Conservation (phyloP, 1,139 yeast genomes). For the Yamadazyma membranifaciens region DNA sequence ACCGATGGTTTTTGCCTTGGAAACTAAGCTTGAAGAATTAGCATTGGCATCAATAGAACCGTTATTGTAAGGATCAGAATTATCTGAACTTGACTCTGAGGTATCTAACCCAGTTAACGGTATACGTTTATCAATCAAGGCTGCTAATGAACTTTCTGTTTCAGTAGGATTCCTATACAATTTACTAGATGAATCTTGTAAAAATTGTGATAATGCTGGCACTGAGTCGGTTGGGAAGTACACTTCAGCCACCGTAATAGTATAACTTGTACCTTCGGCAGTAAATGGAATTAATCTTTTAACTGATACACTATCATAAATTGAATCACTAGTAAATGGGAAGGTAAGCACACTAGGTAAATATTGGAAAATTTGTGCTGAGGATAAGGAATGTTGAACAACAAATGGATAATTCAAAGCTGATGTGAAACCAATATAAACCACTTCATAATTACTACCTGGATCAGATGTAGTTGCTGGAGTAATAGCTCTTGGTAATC, state of each 20-base stretch:
- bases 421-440: constrained; percentile 69
- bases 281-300: constrained; percentile 65
- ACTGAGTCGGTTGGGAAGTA: constrained; percentile 60
- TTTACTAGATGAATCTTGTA: constrained; percentile 43
- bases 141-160: constrained; percentile 48
- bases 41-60: constrained; percentile 42
- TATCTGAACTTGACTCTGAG: constrained; percentile 23
- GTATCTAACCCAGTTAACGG: constrained; percentile 54
- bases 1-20: constrained; percentile 51
- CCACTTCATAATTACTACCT: constrained; percentile 49
- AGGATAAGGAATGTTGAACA: constrained; percentile 60
- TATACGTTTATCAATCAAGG: constrained; percentile 60
- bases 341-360: constrained; percentile 55
- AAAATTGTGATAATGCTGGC: constrained; percentile 38
- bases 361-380: constrained; percentile 75
- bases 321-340: constrained; percentile 44
- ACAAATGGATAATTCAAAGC: constrained; percentile 72
- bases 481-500: constrained; percentile 69
- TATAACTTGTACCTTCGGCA: constrained; percentile 48
- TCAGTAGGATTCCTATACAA: constrained; percentile 51
- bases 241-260: constrained; percentile 75
- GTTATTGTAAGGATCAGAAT: constrained; percentile 36
- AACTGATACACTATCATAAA: constrained; percentile 46
- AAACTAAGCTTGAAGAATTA: constrained; percentile 17
- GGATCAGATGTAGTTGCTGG: constrained; percentile 48